Base-by-base conservation (phyloP, 768 basidiomycete species). In the Artomyces pyxidatus region DNA sequence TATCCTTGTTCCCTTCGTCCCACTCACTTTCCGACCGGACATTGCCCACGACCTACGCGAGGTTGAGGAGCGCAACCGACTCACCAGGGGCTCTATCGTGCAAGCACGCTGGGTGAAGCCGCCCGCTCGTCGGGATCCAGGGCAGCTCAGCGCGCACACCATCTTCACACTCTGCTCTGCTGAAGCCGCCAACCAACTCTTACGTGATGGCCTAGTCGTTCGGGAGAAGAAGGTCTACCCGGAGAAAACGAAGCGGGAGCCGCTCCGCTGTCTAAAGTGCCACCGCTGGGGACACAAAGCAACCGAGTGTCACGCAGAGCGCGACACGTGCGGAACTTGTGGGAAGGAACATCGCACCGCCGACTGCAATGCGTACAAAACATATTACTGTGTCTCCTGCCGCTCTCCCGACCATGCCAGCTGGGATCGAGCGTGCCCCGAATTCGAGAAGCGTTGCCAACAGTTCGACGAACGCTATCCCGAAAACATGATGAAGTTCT, bases 401-500 rank as follows among this genome's bases (percentile, higher is more conserved):
- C 4, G 19, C 1, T 12, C 2, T 0, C 1, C 30, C 3, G 27
- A 32, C 1, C 58, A 59, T 21, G 5, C 49, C 0, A 57, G 55
- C 23, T 45, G 44, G 10, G 21, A 48, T 29, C 28, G 53, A 4
- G 5, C 16, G 1, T 59, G 59, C 51, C 51, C 55, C 3, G 32
- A 37, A 3, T 58, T 51, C 47, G 37, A 45, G 14, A 10, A 30
- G 2, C n/a, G 41, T 6, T 44, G 53, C 21, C 11, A 21, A 0
- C 10, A 6, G 5, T 10, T 53, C 0, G 43, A 60, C 21, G n/a
- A 32, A 4, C 9, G 45, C 2, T 27, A 37, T 19, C 56, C 51
- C 0, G 57, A 61, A 30, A 61, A 61, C 14, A 1, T 2, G 0
- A 46, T 60, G 47, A 54, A 40, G 0, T 61, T 49, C 47, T 63